These are phyloP conservation scores for Didymella segeticola DNA, from an alignment of 2,329 filamentous ascomycete species.

Conservation along the genomic window DNA sequence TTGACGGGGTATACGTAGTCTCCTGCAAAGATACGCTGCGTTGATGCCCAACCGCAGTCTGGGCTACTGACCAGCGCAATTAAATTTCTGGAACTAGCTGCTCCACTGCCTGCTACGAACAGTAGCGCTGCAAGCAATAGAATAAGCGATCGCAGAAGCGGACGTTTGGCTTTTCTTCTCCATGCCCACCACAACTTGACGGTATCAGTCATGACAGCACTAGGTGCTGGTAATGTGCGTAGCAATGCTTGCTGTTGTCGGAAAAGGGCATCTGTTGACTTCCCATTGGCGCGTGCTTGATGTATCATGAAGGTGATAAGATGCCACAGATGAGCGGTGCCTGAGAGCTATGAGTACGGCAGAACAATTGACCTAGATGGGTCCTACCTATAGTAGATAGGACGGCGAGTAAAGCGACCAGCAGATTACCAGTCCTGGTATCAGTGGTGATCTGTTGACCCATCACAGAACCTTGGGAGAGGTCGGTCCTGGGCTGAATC, in stretches of 20 bases:
- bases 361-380: neutral
- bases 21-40: neutral
- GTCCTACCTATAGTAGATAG: conserved; percentile 15
- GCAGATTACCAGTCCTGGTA: conserved; percentile 22
- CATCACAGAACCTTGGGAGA: conserved; percentile 18
- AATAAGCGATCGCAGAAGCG: conserved; percentile 15
- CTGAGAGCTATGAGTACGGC: neutral
- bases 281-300: conserved; percentile 22
- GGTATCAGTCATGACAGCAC: conserved; percentile 21
- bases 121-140: conserved; percentile 14
- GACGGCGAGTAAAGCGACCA: conserved; percentile 30
- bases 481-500: conserved; percentile 8
- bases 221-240: conserved; percentile 25
- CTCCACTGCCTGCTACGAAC: conserved; percentile 16
- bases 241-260: conserved; percentile 30
- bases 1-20: conserved; percentile 3
- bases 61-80: conserved; percentile 21
- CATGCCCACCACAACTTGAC: conserved; percentile 29
- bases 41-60: conserved; percentile 12
- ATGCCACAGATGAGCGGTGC: conserved; percentile 26
- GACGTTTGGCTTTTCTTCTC: conserved; percentile 14
- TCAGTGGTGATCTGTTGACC: conserved; percentile 31
- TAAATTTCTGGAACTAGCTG: conserved; percentile 16
- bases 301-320: conserved; percentile 27
- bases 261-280: conserved; percentile 19